Percentiles rank a stretch among this genome's conserved stretches.
phyloP scores from a whole-genome alignment of 768 basidiomycete species.

The Galerina sulciceps region DNA sequence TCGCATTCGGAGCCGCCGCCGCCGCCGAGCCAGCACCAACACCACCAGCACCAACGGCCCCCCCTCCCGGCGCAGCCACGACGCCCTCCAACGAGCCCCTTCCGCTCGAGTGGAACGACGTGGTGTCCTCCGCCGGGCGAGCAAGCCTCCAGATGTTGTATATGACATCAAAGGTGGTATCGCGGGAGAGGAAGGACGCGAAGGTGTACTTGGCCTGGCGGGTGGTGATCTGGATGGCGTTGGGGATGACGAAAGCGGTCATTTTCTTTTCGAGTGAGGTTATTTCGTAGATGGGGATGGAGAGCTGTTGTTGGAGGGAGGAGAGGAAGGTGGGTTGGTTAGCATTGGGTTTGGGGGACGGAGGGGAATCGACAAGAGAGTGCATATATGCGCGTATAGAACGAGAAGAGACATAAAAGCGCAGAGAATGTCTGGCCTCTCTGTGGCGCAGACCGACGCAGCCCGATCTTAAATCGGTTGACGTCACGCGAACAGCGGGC shows the following conservation, averaged over 20 bases:
- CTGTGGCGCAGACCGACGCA: background rate
- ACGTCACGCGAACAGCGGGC: background rate
- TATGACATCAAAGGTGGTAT: slow-evolving; percentile 96
- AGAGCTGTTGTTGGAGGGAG: slow-evolving; percentile 14
- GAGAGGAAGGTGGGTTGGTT: slow-evolving; percentile 8
- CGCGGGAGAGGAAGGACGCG: slow-evolving; percentile 94
- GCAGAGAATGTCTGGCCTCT: background rate
- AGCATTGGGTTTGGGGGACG: background rate
- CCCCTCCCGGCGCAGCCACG: slow-evolving; percentile 18
- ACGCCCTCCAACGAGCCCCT: slow-evolving; percentile 39
- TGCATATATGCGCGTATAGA: background rate
- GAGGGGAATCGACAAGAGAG: background rate
- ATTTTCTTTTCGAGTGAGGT: slow-evolving; percentile 91
- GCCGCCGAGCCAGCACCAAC: slow-evolving; percentile 24
- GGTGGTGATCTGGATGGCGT: slow-evolving; percentile 91
- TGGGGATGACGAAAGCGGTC: slow-evolving; percentile 98
- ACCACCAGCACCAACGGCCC: slow-evolving; percentile 16
- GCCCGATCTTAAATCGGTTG: background rate
- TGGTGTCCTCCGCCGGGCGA: slow-evolving; percentile 62
- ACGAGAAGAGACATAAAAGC: background rate
- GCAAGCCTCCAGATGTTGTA: slow-evolving; percentile 94
- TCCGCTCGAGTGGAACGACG: slow-evolving; percentile 38
- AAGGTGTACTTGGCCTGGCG: slow-evolving; percentile 87
- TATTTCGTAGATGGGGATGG: slow-evolving; percentile 59
- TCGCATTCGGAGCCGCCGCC: slow-evolving; percentile 3